Evolutionary conservation across 2,329 filamentous ascomycete genomes (phyloP), one percentile per base, ranked within the genome.

Genomic region (Hypoxylon sp.): DNA sequence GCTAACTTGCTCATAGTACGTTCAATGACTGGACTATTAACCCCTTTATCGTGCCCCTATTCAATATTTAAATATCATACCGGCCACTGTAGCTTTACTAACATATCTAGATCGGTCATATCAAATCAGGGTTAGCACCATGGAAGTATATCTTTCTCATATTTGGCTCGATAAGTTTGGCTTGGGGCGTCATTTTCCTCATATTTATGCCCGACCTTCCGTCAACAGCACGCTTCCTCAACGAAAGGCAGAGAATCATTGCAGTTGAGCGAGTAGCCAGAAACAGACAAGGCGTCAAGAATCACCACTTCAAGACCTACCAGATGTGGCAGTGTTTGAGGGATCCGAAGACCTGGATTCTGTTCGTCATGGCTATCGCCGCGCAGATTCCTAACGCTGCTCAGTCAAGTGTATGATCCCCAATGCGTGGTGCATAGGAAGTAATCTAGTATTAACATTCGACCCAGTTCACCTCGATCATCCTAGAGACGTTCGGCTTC

Each of bases 321-420:
- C 77, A 78, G 62, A 72, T 76, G 9, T 70, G 71, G 60, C 76
- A 83, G 59, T 77, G 78, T 1, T 53, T 76, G 0, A 49, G 61
- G 4, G 80, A 84, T 20, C 11, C 80, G 0, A 83, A 83, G 67
- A 81, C 80, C 0, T 83, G 80, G 78, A 76, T 82, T 17, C 62
- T 83, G 1, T 82, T 82, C 57, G 53, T 81, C 42, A 76, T 81
- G 72, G 75, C 80, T 0, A 66, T 76, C 2, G 79, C 76, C 0
- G 78, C 80, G 0, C 79, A 84, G 57, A 74, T 84, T 5, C 81
- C 81, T 0, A 85, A 84, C 49, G 76, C 79, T 0, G 81, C 80
- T 0, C 63, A 83, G 29, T 82, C 81, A 0, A 79, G 74, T 71
- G 63, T 67, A 37, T 21, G 27, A 7, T 17, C 6, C 8, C 23